Conservation (phyloP, 768 basidiomycete species). For the Suillus americanus region DNA sequence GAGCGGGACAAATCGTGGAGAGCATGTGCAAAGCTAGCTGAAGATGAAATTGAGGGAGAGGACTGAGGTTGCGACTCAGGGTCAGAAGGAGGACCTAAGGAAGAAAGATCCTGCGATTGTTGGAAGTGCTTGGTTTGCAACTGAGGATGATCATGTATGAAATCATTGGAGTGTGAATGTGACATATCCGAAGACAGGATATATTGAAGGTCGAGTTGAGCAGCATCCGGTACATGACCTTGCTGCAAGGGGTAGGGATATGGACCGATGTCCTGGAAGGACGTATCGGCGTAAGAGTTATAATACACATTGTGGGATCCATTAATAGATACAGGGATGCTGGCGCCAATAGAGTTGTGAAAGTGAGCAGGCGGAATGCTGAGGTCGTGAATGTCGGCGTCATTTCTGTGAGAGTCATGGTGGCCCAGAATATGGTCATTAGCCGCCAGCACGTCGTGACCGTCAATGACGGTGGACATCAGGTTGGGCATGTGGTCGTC, state of each 20-base stretch:
- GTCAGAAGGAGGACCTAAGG: constrained; percentile 19
- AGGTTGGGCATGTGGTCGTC: constrained; percentile 10
- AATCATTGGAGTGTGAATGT: constrained; percentile 16
- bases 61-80: constrained; percentile 30
- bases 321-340: constrained; percentile 32
- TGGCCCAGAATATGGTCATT: constrained; percentile 11
- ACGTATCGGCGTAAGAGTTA: constrained; percentile 25
- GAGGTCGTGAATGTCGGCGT: constrained; percentile 33
- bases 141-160: constrained; percentile 22
- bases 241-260: constrained; percentile 29
- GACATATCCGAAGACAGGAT: constrained; percentile 18
- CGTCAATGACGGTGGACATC: constrained; percentile 14
- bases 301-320: constrained; percentile 31
- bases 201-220: constrained; percentile 29
- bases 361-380: constrained; percentile 29
- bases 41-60: constrained; percentile 22
- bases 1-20: constrained; percentile 26
- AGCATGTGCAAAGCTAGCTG: constrained; percentile 23
- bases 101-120: constrained; percentile 21
- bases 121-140: constrained; percentile 31
- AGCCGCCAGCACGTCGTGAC: constrained; percentile 20
- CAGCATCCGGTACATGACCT: constrained; percentile 17
- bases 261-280: constrained; percentile 17
- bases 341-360: constrained; percentile 15
- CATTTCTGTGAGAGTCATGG: constrained; percentile 25